Percentiles rank a stretch among this genome's conserved stretches.
phyloP scores from a whole-genome alignment of 1,284 basidiomycete genomes.

The Jaminaea rosea region DNA sequence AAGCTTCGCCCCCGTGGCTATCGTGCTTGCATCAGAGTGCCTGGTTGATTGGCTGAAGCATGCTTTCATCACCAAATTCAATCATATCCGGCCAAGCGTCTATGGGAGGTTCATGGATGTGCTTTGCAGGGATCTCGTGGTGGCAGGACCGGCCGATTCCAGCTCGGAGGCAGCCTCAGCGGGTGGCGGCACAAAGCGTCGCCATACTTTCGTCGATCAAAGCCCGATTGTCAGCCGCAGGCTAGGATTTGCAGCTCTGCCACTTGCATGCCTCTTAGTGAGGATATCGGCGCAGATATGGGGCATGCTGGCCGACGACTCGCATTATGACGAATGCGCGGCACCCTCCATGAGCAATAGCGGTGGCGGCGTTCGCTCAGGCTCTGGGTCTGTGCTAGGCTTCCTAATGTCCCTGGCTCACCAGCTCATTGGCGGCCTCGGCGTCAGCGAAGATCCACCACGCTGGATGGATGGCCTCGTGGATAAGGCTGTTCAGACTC shows the following conservation, averaged over 20 bases:
- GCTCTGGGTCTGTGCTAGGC: too few species aligned
- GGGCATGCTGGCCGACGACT: conserved; percentile 54
- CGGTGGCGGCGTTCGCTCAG: too few species aligned
- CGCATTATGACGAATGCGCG: conserved; percentile 48
- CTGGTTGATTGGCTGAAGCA: conserved; percentile 98
- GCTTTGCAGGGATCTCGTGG: conserved; percentile 82
- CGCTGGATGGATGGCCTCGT: neutral
- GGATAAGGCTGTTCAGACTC: too few species aligned
- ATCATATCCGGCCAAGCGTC: conserved; percentile 75
- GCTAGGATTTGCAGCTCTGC: conserved; percentile 84
- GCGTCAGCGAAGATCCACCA: neutral
- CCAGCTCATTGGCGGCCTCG: neutral
- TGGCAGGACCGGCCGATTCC: conserved; percentile 56
- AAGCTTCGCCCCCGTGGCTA: conserved; percentile 83
- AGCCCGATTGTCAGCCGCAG: conserved; percentile 87
- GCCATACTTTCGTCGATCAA: conserved; percentile 81
- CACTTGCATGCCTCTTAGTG: conserved; percentile 81
- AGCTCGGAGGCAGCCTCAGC: neutral
- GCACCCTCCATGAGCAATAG: conserved; percentile 8
- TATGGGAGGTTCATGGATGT: conserved; percentile 95
- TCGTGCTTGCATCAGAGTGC: conserved; percentile 85
- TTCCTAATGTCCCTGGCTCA: neutral
- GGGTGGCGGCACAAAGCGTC: conserved; percentile 44
- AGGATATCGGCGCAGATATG: conserved; percentile 74
- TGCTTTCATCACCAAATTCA: conserved; percentile 97